These are phyloP conservation scores for Kwoniella sp. DNA, from an alignment of 768 basidiomycete genomes.

Conservation along the genomic window DNA sequence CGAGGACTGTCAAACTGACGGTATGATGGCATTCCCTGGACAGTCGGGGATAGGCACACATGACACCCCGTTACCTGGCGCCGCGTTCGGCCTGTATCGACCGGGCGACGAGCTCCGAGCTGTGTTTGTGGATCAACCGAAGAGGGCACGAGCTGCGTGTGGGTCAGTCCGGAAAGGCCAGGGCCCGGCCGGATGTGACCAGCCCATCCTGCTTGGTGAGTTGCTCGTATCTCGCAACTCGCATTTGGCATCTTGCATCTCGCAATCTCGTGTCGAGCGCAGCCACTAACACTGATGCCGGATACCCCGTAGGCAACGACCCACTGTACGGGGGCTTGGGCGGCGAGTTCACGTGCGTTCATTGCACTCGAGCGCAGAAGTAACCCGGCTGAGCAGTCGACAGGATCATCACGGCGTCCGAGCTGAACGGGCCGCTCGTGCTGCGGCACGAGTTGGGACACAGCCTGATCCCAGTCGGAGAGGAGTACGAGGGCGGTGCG, in stretches of 20 bases:
- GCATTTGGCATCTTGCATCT: not conserved
- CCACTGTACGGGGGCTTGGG: slow-evolving; percentile 36
- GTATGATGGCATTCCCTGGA: not conserved
- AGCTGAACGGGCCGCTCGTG: slow-evolving; percentile 46
- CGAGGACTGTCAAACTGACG: not conserved
- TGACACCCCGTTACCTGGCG: slow-evolving; percentile 10
- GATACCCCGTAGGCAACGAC: slow-evolving; percentile 33
- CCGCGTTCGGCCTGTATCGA: slow-evolving; percentile 46
- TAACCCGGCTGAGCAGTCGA: no score
- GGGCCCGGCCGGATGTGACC: slow-evolving; percentile 43
- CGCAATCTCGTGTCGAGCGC: not conserved
- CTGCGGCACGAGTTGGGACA: slow-evolving; percentile 48
- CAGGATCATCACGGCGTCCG: slow-evolving; percentile 47
- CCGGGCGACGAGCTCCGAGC: slow-evolving; percentile 45
- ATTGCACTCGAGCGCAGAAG: slow-evolving; percentile 3
- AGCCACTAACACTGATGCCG: not conserved
- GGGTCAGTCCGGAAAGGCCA: slow-evolving; percentile 25
- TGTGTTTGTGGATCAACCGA: slow-evolving; percentile 36
- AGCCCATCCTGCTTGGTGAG: slow-evolving; percentile 42
- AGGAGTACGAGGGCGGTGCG: slow-evolving; percentile 49
- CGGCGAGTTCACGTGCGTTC: no score
- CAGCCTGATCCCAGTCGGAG: slow-evolving; percentile 44
- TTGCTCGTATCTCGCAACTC: not conserved
- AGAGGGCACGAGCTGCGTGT: slow-evolving; percentile 41
- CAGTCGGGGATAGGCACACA: slow-evolving; percentile 46